Conservation (phyloP, 2,329 filamentous ascomycete species). For the Phaeosphaeria sp. region DNA sequence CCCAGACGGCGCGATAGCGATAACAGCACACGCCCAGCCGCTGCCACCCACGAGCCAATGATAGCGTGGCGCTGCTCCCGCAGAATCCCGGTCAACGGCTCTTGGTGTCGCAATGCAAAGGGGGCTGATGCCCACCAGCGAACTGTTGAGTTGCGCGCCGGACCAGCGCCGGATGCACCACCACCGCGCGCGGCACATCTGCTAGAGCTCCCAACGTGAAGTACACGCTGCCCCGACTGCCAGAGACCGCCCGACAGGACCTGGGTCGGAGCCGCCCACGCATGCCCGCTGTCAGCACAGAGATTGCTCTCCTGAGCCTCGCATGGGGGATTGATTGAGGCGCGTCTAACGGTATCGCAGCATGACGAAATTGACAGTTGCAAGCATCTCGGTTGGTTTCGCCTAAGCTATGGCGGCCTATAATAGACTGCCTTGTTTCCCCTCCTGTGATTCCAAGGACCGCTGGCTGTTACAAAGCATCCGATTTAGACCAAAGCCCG, state of each 20-base stretch:
- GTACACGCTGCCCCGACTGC: not conserved
- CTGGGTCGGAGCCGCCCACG: not conserved
- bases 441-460: slow-evolving; percentile 18
- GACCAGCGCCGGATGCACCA: slow-evolving; percentile 16
- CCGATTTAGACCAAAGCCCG: slow-evolving; percentile 9
- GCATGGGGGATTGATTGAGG: slow-evolving; percentile 23
- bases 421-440: slow-evolving; percentile 33
- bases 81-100: slow-evolving; percentile 32
- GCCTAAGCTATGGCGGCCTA: slow-evolving; percentile 15
- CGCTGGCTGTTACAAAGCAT: slow-evolving; percentile 20
- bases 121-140: slow-evolving; percentile 27
- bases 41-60: slow-evolving; percentile 26
- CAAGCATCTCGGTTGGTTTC: slow-evolving; percentile 7
- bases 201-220: too few species aligned
- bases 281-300: slow-evolving; percentile 10
- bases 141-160: slow-evolving; percentile 33
- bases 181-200: not conserved
- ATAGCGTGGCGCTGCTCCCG: slow-evolving; percentile 30
- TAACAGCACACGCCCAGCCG: slow-evolving; percentile 16
- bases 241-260: not conserved
- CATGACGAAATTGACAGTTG: slow-evolving; percentile 25
- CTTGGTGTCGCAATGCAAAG: slow-evolving; percentile 30
- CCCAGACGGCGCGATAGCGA: slow-evolving; percentile 32
- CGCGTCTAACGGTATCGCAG: slow-evolving; percentile 17
- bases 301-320: slow-evolving; percentile 24